Conservation (phyloP, 108 stramenopile genomes). For the Fragilariopsis cylindrus region DNA sequence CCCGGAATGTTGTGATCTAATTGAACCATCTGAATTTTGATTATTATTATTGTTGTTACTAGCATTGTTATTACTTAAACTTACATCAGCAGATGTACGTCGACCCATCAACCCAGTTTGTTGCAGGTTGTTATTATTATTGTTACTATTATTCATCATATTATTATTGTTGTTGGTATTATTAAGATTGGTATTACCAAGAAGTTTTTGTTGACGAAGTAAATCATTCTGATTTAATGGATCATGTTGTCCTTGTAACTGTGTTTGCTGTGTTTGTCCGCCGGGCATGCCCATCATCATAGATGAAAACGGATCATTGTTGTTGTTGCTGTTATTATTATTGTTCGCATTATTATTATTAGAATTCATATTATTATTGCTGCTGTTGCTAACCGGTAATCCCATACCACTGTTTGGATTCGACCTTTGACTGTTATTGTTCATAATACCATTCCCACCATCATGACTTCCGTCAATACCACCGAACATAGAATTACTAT, state of each 20-base stretch:
- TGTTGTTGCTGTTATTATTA: background rate
- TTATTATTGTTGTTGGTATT: constrained; percentile 31
- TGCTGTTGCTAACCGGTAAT: background rate
- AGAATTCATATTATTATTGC: background rate
- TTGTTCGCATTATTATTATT: background rate
- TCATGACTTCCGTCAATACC: constrained; percentile 12
- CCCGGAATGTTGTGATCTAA: constrained; percentile 11
- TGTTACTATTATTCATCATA: constrained; percentile 9
- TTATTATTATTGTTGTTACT: constrained; percentile 27
- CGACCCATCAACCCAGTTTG: constrained; percentile 23
- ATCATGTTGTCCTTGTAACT: constrained; percentile 11
- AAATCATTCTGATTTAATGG: constrained; percentile 26
- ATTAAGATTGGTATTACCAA: constrained; percentile 15
- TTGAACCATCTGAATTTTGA: constrained; percentile 28
- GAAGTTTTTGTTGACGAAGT: constrained; percentile 31
- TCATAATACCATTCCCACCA: constrained; percentile 7
- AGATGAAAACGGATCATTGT: background rate
- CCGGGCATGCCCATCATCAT: constrained; percentile 23
- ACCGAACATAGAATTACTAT: constrained; percentile 5
- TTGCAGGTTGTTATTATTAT: constrained; percentile 12
- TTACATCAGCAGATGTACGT: constrained; percentile 11
- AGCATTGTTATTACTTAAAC: constrained; percentile 20
- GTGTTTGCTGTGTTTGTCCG: constrained; percentile 23
- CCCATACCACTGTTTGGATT: constrained; percentile 14
- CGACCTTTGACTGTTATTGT: constrained; percentile 13